Conservation (phyloP, 805 yeast species). For the Starmera caribaea region DNA sequence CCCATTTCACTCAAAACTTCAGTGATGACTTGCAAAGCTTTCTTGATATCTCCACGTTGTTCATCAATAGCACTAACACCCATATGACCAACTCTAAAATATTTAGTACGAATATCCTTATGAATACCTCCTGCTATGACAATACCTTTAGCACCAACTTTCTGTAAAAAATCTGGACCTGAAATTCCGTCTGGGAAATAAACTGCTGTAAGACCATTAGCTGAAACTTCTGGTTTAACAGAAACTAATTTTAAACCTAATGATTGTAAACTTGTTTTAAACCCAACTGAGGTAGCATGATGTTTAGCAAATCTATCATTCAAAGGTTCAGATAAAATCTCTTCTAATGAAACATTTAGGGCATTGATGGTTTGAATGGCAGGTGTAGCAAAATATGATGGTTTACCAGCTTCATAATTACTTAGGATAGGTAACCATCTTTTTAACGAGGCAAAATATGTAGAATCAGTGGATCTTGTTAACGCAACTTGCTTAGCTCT, state of each 20-base stretch:
- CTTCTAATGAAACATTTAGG: conserved; percentile 63
- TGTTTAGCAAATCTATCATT: conserved; percentile 58
- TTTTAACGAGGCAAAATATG: conserved; percentile 58
- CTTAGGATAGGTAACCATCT: conserved; percentile 86
- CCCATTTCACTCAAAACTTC: conserved; percentile 31
- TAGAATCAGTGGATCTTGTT: conserved; percentile 32
- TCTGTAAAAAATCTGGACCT: conserved; percentile 54
- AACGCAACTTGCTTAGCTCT: conserved; percentile 63
- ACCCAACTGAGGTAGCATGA: conserved; percentile 46
- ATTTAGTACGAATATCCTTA: conserved; percentile 66
- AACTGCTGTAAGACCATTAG: conserved; percentile 80
- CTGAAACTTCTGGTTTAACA: conserved; percentile 47
- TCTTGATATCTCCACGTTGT: conserved; percentile 43
- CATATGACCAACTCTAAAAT: conserved; percentile 96
- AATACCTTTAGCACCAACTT: conserved; percentile 53
- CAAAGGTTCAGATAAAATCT: conserved; percentile 48
- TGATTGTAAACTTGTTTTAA: conserved; percentile 48
- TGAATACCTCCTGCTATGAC: conserved; percentile 88
- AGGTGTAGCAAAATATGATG: conserved; percentile 95
- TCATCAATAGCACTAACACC: conserved; percentile 65
- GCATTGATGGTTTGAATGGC: conserved; percentile 83
- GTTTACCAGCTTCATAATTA: conserved; percentile 73
- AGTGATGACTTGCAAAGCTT: conserved; percentile 36
- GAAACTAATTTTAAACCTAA: conserved; percentile 67
- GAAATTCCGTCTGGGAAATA: conserved; percentile 71